phyloP scores from a whole-genome alignment of 345 rosid genomes.

The Eucalyptus pauciflora region DNA sequence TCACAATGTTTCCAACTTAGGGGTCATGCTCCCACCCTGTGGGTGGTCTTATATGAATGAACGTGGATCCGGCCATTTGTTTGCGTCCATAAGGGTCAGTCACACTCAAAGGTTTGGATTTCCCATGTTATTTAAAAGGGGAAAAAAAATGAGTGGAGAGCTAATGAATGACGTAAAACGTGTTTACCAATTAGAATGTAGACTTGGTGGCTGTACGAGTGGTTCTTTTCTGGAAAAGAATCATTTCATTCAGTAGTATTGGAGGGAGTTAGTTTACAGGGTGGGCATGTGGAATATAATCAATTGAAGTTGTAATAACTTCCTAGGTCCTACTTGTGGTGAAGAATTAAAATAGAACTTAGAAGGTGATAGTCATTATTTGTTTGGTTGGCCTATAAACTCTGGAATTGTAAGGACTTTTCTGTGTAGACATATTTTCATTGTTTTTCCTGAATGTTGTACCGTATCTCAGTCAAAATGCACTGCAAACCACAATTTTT shows the following conservation, averaged over 20 bases:
- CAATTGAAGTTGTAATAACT: background rate
- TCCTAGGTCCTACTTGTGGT: background rate
- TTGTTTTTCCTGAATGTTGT: background rate
- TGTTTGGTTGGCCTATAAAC: background rate
- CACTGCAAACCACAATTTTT: background rate
- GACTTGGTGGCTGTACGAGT: rapidly evolving
- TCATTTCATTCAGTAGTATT: background rate
- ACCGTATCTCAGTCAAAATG: background rate
- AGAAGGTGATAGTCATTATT: background rate
- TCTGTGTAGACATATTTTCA: background rate
- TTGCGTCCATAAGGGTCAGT: background rate
- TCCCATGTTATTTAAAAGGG: background rate
- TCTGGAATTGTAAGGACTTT: background rate
- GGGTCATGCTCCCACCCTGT: background rate
- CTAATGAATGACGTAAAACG: background rate
- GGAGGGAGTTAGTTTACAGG: background rate
- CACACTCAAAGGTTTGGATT: background rate
- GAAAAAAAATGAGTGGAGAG: background rate
- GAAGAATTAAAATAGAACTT: background rate
- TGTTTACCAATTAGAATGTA: background rate
- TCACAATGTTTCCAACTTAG: background rate
- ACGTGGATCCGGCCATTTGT: background rate
- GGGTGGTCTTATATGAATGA: background rate
- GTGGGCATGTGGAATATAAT: background rate
- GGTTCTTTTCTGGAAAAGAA: background rate